Conservation (phyloP, 768 basidiomycete genomes). For the Psilocybe cubensis region DNA sequence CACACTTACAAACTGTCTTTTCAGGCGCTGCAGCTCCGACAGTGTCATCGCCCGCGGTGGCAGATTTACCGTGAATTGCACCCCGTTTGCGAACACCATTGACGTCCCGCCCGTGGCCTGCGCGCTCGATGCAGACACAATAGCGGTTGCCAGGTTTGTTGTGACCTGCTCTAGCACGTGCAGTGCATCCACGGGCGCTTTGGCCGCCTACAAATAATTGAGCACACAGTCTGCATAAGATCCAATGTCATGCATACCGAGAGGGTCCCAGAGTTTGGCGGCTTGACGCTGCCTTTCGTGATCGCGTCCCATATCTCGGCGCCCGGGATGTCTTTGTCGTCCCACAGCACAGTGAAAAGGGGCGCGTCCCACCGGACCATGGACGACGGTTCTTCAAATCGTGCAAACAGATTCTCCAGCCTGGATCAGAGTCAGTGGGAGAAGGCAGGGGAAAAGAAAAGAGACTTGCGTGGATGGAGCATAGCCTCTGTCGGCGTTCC, state of each 20-base stretch:
- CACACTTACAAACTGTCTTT: constrained; percentile 88
- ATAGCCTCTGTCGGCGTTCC: constrained; percentile 73
- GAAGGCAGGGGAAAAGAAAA: constrained; percentile 1
- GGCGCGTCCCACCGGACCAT: constrained; percentile 99
- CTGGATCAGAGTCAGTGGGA: constrained; percentile 38
- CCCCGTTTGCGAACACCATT: constrained; percentile 44
- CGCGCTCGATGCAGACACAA: constrained; percentile 54
- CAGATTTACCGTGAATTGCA: constrained; percentile 57
- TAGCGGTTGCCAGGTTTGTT: constrained; percentile 66
- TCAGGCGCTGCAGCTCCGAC: constrained; percentile 85
- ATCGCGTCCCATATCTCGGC: constrained; percentile 82
- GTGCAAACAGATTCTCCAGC: constrained; percentile 82
- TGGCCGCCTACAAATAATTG: constrained; percentile 55
- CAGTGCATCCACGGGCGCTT: constrained; percentile 88
- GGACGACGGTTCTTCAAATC: constrained; percentile 96
- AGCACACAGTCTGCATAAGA: not conserved
- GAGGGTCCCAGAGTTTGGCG: constrained; percentile 84
- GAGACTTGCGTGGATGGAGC: constrained; percentile 69
- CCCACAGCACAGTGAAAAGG: constrained; percentile 82
- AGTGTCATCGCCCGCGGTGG: constrained; percentile 77
- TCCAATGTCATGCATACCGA: constrained; percentile 46
- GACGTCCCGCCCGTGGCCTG: constrained; percentile 56
- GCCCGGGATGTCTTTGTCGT: constrained; percentile 66
- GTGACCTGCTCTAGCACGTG: constrained; percentile 84
- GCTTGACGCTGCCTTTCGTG: constrained; percentile 79